Evolutionary conservation across 2,329 filamentous ascomycete species (phyloP), one percentile per base, ranked within the genome.

Genomic region (Diaporthe nobilis): DNA sequence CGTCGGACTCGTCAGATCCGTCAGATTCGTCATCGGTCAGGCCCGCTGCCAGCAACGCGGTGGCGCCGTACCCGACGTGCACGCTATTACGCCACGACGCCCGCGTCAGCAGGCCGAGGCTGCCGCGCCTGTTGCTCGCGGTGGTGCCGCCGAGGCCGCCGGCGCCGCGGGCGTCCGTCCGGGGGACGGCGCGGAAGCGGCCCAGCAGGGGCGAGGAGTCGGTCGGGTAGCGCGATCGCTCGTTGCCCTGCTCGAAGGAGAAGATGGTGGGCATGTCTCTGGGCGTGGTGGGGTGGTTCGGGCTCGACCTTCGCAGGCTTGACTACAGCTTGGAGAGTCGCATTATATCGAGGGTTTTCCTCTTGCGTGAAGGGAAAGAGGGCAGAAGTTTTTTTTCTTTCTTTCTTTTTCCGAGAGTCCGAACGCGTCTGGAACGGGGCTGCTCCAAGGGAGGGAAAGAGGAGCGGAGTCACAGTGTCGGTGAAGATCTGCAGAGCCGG

Each of bases 171-270:
- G 65, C 37, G 60, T 63, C 55, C 49, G 49, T 63, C 53, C 86
- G 84, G 10, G 90, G 90, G 25, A 93, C 90, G 76, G 91, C 92
- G 77, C 91, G 90, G 83, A 92, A 93, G 53, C 92, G 90, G 77
- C 92, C 92, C 2, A 93, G 88, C 12, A 93, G 84, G 34, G 92
- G 91, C 25, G 91, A 90, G 57, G 90, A 85, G 80, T 92, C 89
- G 75, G 81, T 83, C 71, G 83, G 81, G 76, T 84, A 83, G 70
- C 87, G 86, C 76, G 86, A 85, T 79, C 86, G 88, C 84, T 93
- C 92, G 80, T 85, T 88, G 82, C 91, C 92, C 81, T 91, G 91
- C 77, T 91, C 91, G 84, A 93, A 93, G 82, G 89, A 87, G 85
- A 93, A 93, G 86, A 93, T 92, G 80, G 88, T 87, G 81, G 91